A percentile compares a stretch with the other conserved stretches of the same genome.
Evolutionary conservation across 2,329 filamentous ascomycete species (phyloP).

Genomic region (Scortechinia acanthostroma): DNA sequence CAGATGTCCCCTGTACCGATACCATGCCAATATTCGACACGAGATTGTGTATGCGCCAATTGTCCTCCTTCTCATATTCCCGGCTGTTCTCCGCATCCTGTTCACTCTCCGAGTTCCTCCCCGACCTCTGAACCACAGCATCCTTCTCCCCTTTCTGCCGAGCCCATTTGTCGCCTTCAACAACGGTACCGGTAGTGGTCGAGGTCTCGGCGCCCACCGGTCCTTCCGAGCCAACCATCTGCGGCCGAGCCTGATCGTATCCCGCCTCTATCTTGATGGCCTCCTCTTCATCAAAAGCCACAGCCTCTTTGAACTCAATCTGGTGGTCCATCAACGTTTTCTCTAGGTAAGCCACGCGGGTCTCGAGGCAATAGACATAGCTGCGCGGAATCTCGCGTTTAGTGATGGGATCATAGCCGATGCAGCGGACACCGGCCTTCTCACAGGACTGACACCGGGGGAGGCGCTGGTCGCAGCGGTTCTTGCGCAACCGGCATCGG

Average conservation of each 20-base stretch:
- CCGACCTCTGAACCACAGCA: not conserved
- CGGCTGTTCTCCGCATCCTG: slow-evolving; percentile 3
- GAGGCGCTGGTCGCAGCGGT: slow-evolving; percentile 86
- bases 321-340: slow-evolving; percentile 61
- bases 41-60: slow-evolving; percentile 28
- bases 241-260: slow-evolving; percentile 5
- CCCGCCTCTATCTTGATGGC: slow-evolving; percentile 12
- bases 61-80: slow-evolving; percentile 7
- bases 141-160: not conserved
- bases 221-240: slow-evolving; percentile 6
- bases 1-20: slow-evolving; percentile 70
- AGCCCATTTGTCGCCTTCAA: not conserved
- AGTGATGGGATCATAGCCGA: slow-evolving; percentile 92
- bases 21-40: slow-evolving; percentile 52
- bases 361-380: slow-evolving; percentile 93
- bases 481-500: slow-evolving; percentile 84
- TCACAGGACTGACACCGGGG: slow-evolving; percentile 87
- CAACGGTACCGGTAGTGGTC: not conserved
- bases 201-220: not conserved
- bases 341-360: slow-evolving; percentile 77
- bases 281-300: slow-evolving; percentile 59
- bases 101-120: not conserved
- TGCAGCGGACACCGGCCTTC: slow-evolving; percentile 84
- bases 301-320: slow-evolving; percentile 66
- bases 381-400: slow-evolving; percentile 90